Conservation (phyloP, 176 grass and related monocot species). For the Aegilops speltoides region DNA sequence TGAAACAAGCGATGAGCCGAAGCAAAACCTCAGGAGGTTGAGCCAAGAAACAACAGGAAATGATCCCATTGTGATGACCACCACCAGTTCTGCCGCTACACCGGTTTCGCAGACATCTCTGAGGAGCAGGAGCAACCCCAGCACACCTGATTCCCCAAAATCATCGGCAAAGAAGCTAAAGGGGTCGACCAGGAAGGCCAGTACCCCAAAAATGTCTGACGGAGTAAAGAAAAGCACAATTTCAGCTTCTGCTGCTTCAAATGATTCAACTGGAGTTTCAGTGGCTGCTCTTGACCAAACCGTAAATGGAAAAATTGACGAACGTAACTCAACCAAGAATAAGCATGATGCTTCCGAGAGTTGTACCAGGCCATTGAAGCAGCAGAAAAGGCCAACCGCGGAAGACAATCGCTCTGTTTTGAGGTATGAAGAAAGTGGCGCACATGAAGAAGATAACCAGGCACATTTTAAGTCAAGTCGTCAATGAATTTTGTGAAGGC, state of each 20-base stretch:
- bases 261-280: conserved; percentile 16
- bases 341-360: neutral
- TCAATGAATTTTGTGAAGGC: neutral
- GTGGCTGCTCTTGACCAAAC: neutral
- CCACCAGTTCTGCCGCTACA: neutral
- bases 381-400: conserved; percentile 28
- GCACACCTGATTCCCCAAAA: conserved; percentile 7
- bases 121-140: too few relatives aligned
- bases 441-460: conserved; percentile 19
- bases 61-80: neutral
- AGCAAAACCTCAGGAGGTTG: conserved; percentile 55
- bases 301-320: conserved; percentile 18
- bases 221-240: neutral
- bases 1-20: neutral
- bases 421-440: neutral
- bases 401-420: conserved; percentile 9
- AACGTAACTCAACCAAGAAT: neutral
- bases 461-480: conserved; percentile 1
- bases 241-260: conserved; percentile 21
- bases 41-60: conserved; percentile 44
- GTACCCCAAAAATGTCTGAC: conserved; percentile 22
- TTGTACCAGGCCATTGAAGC: conserved; percentile 7
- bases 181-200: neutral
- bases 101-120: conserved; percentile 14
- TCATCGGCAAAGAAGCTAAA: conserved; percentile 11